Evolutionary conservation across 1,284 basidiomycete genomes (phyloP).

Genomic region (Puccinia brachypodii): DNA sequence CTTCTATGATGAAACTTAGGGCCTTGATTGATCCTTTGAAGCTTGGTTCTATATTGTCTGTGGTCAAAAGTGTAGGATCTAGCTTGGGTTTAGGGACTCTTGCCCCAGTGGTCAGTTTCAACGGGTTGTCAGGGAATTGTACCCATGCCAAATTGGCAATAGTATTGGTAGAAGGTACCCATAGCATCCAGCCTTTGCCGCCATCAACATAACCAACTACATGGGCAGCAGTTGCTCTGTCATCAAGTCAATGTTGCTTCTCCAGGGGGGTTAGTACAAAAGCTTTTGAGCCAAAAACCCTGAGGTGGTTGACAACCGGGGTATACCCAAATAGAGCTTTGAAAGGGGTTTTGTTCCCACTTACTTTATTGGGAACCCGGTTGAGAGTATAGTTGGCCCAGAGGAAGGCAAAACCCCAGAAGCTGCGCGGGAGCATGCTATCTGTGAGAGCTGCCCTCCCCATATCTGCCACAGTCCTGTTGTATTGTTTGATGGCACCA

Average conservation of each 20-base stretch:
- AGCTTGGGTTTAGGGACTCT: neutral
- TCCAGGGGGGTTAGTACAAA: neutral
- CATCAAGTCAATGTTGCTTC: neutral
- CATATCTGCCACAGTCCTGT: neutral
- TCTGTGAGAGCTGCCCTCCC: neutral
- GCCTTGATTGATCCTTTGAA: neutral
- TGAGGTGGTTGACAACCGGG: neutral
- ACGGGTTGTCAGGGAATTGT: neutral
- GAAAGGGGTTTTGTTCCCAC: neutral
- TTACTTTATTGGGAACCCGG: neutral
- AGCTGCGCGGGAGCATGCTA: neutral
- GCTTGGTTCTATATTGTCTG: neutral
- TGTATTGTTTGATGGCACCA: neutral
- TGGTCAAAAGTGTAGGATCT: neutral
- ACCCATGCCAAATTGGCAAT: neutral
- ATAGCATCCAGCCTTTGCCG: slow-evolving; percentile 25
- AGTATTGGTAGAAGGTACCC: neutral
- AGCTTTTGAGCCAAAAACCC: neutral
- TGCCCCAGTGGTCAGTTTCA: neutral
- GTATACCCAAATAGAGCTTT: neutral
- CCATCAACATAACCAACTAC: slow-evolving; percentile 8
- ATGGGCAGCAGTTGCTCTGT: neutral
- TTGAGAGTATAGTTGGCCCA: neutral
- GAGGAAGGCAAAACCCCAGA: slow-evolving; percentile 14
- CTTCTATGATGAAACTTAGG: neutral